A percentile compares a stretch with the other conserved stretches of the same genome.
Conservation (phyloP, 2,329 filamentous ascomycete genomes). For the Fusarium dlaminii region DNA sequence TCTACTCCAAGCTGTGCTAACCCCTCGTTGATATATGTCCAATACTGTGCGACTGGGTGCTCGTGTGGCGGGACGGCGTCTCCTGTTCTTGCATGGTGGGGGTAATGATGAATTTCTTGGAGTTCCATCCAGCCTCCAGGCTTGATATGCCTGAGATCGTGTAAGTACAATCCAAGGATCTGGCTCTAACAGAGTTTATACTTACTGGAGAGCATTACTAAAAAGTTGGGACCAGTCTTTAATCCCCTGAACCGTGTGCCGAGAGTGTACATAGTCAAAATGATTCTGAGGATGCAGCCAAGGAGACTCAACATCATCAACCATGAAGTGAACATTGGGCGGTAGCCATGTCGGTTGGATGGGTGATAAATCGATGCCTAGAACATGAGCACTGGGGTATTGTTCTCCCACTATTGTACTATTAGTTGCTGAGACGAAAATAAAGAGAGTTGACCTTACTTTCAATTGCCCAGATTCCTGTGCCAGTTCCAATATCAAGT, state of each 20-base stretch:
- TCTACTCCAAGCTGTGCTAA: constrained; percentile 57
- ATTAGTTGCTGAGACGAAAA: constrained; percentile 10
- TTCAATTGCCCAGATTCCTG: constrained; percentile 68
- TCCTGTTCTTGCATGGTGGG: constrained; percentile 54
- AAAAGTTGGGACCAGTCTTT: constrained; percentile 64
- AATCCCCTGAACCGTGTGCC: constrained; percentile 65
- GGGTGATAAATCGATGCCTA: constrained; percentile 58
- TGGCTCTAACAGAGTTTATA: background rate
- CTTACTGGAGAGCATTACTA: constrained; percentile 41
- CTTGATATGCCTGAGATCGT: constrained; percentile 55
- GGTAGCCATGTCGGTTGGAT: constrained; percentile 63
- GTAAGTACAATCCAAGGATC: background rate
- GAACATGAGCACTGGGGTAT: constrained; percentile 54
- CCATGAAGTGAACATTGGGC: constrained; percentile 64
- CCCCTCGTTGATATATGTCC: constrained; percentile 56
- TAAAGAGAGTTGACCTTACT: constrained; percentile 44
- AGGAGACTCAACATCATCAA: constrained; percentile 66
- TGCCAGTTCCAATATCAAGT: constrained; percentile 68
- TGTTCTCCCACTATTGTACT: constrained; percentile 55
- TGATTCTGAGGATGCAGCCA: constrained; percentile 64
- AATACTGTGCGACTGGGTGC: constrained; percentile 58
- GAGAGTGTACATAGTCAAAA: constrained; percentile 70
- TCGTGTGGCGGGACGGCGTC: constrained; percentile 48
- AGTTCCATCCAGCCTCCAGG: constrained; percentile 66
- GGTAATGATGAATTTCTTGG: constrained; percentile 63